Conservation (phyloP, 1,139 yeast species). For the Hemisphaericaspora xylanilytica region DNA sequence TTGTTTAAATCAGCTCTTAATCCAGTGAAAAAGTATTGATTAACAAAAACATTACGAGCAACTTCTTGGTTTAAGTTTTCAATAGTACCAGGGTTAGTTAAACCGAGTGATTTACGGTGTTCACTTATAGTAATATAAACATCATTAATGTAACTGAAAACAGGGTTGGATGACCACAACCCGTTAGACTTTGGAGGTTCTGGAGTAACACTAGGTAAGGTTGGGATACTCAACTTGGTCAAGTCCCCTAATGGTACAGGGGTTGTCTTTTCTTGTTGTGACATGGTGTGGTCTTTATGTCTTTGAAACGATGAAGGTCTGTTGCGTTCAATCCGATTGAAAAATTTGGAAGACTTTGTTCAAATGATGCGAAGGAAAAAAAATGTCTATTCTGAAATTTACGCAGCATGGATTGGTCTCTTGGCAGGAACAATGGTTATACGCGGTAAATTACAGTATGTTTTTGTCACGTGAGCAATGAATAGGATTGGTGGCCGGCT, state of each 20-base stretch:
- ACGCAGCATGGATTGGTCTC: too few species aligned
- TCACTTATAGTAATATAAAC: slow-evolving; percentile 69
- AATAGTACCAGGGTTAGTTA: slow-evolving; percentile 90
- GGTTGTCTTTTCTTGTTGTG: slow-evolving; percentile 14
- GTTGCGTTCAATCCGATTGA: background rate
- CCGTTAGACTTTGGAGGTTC: slow-evolving; percentile 50
- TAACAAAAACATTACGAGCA: slow-evolving; percentile 85
- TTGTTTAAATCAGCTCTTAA: slow-evolving; percentile 95
- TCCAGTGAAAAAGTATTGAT: slow-evolving; percentile 91
- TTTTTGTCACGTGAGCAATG: too few species aligned
- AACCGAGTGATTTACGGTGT: slow-evolving; percentile 79
- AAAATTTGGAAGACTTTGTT: background rate
- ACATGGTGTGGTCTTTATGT: slow-evolving; percentile 5
- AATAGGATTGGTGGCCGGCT: too few species aligned
- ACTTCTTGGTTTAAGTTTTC: slow-evolving; percentile 95
- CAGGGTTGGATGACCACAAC: slow-evolving; percentile 85
- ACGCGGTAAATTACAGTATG: too few species aligned
- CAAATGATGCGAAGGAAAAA: background rate
- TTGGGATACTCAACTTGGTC: slow-evolving; percentile 51
- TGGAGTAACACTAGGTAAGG: slow-evolving; percentile 57
- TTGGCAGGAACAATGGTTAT: too few species aligned
- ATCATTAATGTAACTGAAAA: slow-evolving; percentile 75
- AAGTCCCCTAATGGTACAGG: slow-evolving; percentile 50
- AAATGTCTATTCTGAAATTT: background rate
- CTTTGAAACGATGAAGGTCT: background rate